Evolutionary conservation across 129 eudicot genomes (phyloP).

Genomic region (Flaveria brownii): DNA sequence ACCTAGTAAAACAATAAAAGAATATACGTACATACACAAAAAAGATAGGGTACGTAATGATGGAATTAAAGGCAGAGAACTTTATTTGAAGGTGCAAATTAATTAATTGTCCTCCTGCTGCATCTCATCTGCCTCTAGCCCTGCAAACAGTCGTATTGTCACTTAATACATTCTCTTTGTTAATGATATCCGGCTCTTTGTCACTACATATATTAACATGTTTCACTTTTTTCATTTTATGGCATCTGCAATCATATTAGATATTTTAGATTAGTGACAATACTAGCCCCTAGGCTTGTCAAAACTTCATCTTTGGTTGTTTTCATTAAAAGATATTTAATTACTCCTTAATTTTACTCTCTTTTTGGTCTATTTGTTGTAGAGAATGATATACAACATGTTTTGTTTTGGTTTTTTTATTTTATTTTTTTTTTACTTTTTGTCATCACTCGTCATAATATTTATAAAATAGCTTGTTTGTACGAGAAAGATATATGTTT

Average conservation of each 20-base stretch:
- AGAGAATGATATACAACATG: too few species aligned
- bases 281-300: not conserved
- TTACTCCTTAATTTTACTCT: too few species aligned
- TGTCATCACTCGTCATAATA: too few species aligned
- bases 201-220: conserved; percentile 32
- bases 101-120: not conserved
- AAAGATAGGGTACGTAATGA: not conserved
- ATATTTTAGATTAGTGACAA: not conserved
- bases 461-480: too few species aligned
- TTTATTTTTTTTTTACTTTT: too few species aligned
- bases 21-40: not conserved
- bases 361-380: too few species aligned
- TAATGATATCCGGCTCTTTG: conserved; percentile 31
- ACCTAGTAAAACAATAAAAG: not conserved
- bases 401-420: too few species aligned
- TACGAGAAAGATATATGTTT: too few species aligned
- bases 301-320: too few species aligned
- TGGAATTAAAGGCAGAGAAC: not conserved
- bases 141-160: conserved; percentile 26
- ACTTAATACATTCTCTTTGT: conserved; percentile 25
- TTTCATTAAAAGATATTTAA: too few species aligned
- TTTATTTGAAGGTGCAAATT: conserved; percentile 16
- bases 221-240: conserved; percentile 15
- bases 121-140: not conserved
- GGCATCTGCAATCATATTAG: conserved; percentile 22